phyloP scores from a whole-genome alignment of 805 yeast species.

The Henningerozyma blattae region DNA sequence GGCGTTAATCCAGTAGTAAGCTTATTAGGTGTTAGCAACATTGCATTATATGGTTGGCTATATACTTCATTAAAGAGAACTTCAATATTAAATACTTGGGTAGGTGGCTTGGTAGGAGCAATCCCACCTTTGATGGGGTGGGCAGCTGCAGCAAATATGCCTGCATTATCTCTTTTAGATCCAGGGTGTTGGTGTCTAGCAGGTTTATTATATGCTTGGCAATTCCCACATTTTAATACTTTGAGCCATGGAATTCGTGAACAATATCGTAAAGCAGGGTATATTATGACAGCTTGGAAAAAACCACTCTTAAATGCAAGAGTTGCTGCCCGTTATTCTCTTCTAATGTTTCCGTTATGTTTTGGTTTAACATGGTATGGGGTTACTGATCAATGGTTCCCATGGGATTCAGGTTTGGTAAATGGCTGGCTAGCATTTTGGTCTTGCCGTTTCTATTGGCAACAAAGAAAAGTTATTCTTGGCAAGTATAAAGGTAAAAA shows the following conservation, averaged over 20 bases:
- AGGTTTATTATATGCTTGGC: slow-evolving; percentile 89
- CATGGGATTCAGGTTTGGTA: slow-evolving; percentile 66
- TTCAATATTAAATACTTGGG: slow-evolving; percentile 90
- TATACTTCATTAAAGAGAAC: slow-evolving; percentile 84
- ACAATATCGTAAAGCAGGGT: slow-evolving; percentile 87
- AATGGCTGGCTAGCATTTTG: slow-evolving; percentile 79
- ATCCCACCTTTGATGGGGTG: slow-evolving; percentile 99
- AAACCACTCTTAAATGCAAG: slow-evolving; percentile 88
- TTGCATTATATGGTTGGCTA: slow-evolving; percentile 74
- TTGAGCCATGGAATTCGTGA: slow-evolving; percentile 77
- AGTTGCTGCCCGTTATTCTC: slow-evolving; percentile 79
- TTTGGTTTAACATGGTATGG: slow-evolving; percentile 66
- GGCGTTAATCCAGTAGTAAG: slow-evolving; percentile 90
- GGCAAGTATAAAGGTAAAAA: slow-evolving; percentile 29
- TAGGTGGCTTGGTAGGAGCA: slow-evolving; percentile 98
- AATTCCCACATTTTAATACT: slow-evolving; percentile 94
- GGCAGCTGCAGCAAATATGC: slow-evolving; percentile 78
- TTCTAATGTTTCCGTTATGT: slow-evolving; percentile 92
- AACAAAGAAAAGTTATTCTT: slow-evolving; percentile 35
- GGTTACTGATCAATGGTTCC: slow-evolving; percentile 73
- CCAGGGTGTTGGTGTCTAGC: slow-evolving; percentile 97
- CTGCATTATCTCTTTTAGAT: slow-evolving; percentile 33
- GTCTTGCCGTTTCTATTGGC: slow-evolving; percentile 77
- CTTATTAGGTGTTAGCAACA: slow-evolving; percentile 64
- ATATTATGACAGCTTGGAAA: slow-evolving; percentile 93